Percentiles rank a stretch among this genome's conserved stretches.
Evolutionary conservation across 805 yeast species (phyloP).

Genomic region (Cyberlindnera lachancei): DNA sequence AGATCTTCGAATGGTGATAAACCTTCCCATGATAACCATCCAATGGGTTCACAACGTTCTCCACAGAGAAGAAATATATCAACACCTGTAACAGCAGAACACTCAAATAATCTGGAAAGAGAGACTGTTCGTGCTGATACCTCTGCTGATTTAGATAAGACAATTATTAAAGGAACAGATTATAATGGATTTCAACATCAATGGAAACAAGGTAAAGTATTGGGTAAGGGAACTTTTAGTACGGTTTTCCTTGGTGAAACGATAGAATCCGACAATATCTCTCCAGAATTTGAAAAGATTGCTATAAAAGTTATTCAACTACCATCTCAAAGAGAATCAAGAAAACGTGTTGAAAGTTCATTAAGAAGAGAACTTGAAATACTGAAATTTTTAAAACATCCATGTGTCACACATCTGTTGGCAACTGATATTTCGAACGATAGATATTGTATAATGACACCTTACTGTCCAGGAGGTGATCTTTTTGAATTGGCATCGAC

Average conservation of each 20-base stretch:
- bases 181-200: slow-evolving; percentile 6
- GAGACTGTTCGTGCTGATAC: slow-evolving; percentile 2
- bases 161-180: slow-evolving; percentile 13
- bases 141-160: neutral
- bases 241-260: slow-evolving; percentile 45
- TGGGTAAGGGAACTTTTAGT: slow-evolving; percentile 69
- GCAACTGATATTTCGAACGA: slow-evolving; percentile 32
- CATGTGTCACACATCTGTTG: slow-evolving; percentile 57
- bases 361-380: slow-evolving; percentile 69
- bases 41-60: slow-evolving; percentile 3
- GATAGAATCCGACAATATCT: slow-evolving; percentile 12
- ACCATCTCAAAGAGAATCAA: slow-evolving; percentile 33
- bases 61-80: slow-evolving; percentile 17
- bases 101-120: slow-evolving; percentile 7
- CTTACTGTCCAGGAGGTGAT: slow-evolving; percentile 83
- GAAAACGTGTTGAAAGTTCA: slow-evolving; percentile 51
- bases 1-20: slow-evolving; percentile 2
- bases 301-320: slow-evolving; percentile 65
- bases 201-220: slow-evolving; percentile 31
- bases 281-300: slow-evolving; percentile 26
- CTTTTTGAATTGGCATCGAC: slow-evolving; percentile 54
- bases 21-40: slow-evolving; percentile 2
- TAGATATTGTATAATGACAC: slow-evolving; percentile 48
- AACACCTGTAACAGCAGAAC: slow-evolving; percentile 6
- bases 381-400: slow-evolving; percentile 50